Conservation (phyloP, 306 rosid species). For the Cucumis melo region DNA sequence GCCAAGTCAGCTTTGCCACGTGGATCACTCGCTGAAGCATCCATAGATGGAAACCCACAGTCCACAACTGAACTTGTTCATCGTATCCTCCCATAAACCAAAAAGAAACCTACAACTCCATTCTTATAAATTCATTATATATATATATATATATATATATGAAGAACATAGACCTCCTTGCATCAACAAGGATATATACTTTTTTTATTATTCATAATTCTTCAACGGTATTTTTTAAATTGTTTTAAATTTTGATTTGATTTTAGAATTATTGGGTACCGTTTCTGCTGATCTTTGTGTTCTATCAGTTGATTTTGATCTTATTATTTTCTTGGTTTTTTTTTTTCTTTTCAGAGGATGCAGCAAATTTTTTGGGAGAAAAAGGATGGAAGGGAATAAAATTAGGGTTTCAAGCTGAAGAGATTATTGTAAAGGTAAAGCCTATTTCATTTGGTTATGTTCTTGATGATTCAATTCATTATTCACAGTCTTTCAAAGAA, state of each 20-base stretch:
- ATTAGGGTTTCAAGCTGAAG: neutral
- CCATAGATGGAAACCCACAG: slow-evolving; percentile 1
- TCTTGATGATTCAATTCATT: neutral
- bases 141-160: neutral
- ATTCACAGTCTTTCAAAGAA: neutral
- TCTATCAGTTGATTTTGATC: too few species aligned
- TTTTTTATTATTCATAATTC: neutral
- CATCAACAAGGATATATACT: neutral
- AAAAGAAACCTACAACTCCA: neutral
- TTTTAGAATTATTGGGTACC: neutral
- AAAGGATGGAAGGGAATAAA: neutral
- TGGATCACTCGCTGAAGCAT: neutral
- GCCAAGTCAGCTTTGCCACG: slow-evolving; percentile 3
- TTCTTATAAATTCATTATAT: neutral
- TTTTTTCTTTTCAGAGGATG: too few species aligned
- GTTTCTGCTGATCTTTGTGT: neutral
- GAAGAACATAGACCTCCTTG: neutral
- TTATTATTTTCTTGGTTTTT: too few species aligned
- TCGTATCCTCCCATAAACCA: neutral
- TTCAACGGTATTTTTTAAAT: neutral
- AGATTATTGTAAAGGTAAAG: slow-evolving; percentile 8
- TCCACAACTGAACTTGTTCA: neutral
- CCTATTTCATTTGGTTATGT: neutral
- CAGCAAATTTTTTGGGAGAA: neutral
- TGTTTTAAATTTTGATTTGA: neutral